phyloP scores from a whole-genome alignment of 1,284 basidiomycete species.

The Leucoagaricus sp. region DNA sequence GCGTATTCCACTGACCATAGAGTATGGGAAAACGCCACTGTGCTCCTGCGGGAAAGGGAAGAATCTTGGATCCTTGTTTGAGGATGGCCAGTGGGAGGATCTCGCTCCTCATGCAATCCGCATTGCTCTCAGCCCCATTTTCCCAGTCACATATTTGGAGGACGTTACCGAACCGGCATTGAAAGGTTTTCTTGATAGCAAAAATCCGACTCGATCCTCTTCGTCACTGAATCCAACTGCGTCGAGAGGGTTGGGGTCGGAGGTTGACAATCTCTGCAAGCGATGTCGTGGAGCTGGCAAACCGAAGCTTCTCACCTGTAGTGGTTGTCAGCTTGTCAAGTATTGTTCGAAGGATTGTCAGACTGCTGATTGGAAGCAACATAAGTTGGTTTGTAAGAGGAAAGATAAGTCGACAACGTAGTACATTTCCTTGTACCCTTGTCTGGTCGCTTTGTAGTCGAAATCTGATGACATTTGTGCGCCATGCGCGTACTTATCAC shows the following conservation, averaged over 20 bases:
- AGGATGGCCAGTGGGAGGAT: constrained; percentile 27
- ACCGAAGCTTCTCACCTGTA: constrained; percentile 15
- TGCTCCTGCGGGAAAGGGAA: constrained; percentile 40
- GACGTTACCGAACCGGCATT: constrained; percentile 6
- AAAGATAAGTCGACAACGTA: background rate
- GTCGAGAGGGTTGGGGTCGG: background rate
- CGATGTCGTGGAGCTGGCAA: constrained; percentile 16
- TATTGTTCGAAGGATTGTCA: constrained; percentile 23
- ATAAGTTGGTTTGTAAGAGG: constrained; percentile 16
- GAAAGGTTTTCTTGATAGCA: background rate
- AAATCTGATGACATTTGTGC: no score
- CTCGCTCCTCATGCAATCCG: constrained; percentile 34
- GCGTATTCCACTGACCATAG: constrained; percentile 28
- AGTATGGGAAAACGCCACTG: constrained; percentile 28
- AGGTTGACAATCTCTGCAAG: background rate
- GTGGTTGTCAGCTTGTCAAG: constrained; percentile 11
- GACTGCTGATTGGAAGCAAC: constrained; percentile 21
- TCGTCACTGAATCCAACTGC: background rate
- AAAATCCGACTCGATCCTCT: background rate
- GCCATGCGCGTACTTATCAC: no score
- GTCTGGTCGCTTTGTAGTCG: background rate
- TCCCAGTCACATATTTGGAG: constrained; percentile 39
- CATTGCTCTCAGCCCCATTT: constrained; percentile 35
- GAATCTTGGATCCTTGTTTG: constrained; percentile 29
- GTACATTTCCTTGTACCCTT: background rate